These are phyloP conservation scores for Thalassiosira hispida DNA, from an alignment of 352 stramenopile species.

Conservation along the genomic window DNA sequence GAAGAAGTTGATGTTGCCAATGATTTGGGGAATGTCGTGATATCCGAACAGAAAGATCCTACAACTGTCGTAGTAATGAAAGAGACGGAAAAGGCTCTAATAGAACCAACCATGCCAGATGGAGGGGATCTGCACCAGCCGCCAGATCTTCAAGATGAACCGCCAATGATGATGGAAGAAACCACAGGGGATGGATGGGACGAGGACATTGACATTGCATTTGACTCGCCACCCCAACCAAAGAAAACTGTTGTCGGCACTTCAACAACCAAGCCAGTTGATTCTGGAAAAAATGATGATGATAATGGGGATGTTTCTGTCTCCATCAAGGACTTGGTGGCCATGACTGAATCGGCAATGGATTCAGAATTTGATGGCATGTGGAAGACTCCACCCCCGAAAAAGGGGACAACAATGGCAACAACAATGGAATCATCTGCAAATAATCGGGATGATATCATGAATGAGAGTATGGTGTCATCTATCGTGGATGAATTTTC, in stretches of 20 bases:
- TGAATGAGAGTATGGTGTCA: too few species aligned
- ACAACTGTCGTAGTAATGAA: not conserved
- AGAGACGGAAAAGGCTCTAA: not conserved
- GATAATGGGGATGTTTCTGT: conserved; percentile 21
- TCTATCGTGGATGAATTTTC: too few species aligned
- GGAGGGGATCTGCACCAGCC: not conserved
- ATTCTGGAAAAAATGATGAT: conserved; percentile 13
- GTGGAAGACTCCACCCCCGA: conserved; percentile 30
- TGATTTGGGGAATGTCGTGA: not conserved
- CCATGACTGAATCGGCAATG: conserved; percentile 38
- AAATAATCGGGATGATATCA: not conserved
- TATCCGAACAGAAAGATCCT: too few species aligned
- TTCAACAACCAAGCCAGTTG: not conserved
- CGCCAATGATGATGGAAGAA: not conserved
- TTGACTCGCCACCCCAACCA: conserved; percentile 9
- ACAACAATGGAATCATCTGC: not conserved
- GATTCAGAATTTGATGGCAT: conserved; percentile 32
- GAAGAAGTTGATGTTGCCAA: not conserved
- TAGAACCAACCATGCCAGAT: not conserved
- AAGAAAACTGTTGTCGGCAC: not conserved
- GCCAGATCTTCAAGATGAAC: not conserved
- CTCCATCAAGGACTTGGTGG: conserved; percentile 44
- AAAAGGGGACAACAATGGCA: not conserved
- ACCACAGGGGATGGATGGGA: not conserved
- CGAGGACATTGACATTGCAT: conserved; percentile 35